Evolutionary conservation across 2,329 filamentous ascomycete genomes (phyloP).

Genomic region (Nemania serpens): DNA sequence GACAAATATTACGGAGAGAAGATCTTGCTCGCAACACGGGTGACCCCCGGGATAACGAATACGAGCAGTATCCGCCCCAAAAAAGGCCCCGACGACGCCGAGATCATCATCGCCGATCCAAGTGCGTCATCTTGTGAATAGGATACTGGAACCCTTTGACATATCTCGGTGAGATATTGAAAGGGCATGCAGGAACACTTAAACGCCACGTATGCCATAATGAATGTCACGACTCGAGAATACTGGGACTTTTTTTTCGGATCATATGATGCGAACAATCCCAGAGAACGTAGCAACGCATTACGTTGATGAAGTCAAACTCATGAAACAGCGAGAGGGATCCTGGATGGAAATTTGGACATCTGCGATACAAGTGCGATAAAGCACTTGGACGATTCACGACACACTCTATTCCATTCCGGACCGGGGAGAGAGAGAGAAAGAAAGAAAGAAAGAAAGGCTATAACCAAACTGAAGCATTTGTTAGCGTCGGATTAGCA

Average conservation of each 20-base stretch:
- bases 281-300: not conserved
- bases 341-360: not conserved
- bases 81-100: conserved; percentile 42
- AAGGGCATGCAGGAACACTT: too few relatives aligned
- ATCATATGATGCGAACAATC: not conserved
- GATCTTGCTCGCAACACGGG: conserved; percentile 48
- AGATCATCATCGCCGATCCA: conserved; percentile 42
- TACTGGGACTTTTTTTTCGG: not conserved
- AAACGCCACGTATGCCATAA: not conserved
- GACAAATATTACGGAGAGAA: conserved; percentile 80
- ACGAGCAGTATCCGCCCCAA: conserved; percentile 44
- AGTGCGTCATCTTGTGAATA: conserved; percentile 52
- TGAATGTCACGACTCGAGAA: not conserved
- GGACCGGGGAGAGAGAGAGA: not conserved
- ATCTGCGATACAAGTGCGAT: not conserved
- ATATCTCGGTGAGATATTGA: too few relatives aligned
- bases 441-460: not conserved
- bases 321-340: not conserved
- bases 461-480: conserved; percentile 2
- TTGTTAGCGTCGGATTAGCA: conserved; percentile 20
- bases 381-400: not conserved
- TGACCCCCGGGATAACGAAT: conserved; percentile 48
- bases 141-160: not conserved
- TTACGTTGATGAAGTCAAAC: conserved; percentile 1
- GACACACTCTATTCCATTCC: conserved; percentile 6